Percentiles rank a stretch among this genome's conserved stretches.
Conservation (phyloP, 192 early-diverging fungal genomes). For the Dissophora globulifera region DNA sequence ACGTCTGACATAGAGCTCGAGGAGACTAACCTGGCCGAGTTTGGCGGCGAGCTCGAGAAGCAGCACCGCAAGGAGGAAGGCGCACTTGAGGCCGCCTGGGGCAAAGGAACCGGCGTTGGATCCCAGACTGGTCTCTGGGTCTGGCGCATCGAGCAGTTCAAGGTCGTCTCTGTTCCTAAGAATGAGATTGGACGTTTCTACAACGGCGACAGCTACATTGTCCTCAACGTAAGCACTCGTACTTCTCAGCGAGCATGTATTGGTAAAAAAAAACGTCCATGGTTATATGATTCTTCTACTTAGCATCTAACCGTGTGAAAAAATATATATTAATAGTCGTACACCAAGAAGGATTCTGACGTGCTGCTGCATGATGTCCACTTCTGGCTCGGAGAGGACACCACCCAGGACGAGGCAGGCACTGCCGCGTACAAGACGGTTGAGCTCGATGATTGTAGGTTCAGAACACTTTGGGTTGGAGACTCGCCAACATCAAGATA, state of each 20-base stretch:
- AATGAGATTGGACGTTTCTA: slow-evolving; percentile 75
- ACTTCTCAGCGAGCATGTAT: too few relatives aligned
- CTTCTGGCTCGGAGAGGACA: slow-evolving; percentile 86
- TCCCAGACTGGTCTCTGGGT: slow-evolving; percentile 65
- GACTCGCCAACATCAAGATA: not conserved
- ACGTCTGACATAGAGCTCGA: slow-evolving; percentile 20
- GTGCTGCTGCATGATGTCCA: slow-evolving; percentile 79
- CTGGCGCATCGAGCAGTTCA: slow-evolving; percentile 85
- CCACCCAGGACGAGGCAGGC: slow-evolving; percentile 84
- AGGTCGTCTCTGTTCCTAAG: slow-evolving; percentile 71
- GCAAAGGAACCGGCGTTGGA: slow-evolving; percentile 59
- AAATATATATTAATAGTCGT: slow-evolving; percentile 56
- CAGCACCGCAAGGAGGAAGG: slow-evolving; percentile 67
- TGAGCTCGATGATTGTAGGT: slow-evolving; percentile 76
- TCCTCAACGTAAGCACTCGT: slow-evolving; percentile 68
- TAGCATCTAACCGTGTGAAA: slow-evolving; percentile 6
- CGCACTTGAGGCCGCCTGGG: slow-evolving; percentile 70
- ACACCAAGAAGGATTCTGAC: slow-evolving; percentile 67
- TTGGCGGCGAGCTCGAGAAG: slow-evolving; percentile 69
- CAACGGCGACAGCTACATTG: slow-evolving; percentile 80
- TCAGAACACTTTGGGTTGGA: not conserved
- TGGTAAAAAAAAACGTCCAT: not conserved
- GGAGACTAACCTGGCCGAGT: slow-evolving; percentile 66
- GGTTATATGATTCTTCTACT: not conserved
- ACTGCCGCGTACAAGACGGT: slow-evolving; percentile 91